Evolutionary conservation across 768 basidiomycete species (phyloP).

Genomic region (Rubroboletus pulcherrimus): DNA sequence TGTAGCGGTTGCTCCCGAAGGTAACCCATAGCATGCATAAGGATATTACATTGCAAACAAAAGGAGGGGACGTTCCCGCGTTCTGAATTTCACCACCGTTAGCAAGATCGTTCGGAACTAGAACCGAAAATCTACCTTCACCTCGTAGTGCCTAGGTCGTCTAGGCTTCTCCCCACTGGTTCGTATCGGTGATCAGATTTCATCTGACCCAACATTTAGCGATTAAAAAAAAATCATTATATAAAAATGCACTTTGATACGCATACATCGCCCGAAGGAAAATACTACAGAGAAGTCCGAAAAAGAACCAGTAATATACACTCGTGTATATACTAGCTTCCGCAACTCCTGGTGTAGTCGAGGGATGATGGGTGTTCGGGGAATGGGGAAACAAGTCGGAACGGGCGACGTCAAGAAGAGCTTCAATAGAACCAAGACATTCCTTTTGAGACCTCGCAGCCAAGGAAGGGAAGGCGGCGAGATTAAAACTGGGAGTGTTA

Average conservation of each 20-base stretch:
- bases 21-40: not conserved
- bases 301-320: not conserved
- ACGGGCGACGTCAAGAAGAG: not conserved
- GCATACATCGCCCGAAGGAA: not conserved
- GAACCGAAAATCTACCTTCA: not conserved
- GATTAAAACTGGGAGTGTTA: not conserved
- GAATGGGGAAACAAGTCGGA: not conserved
- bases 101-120: not conserved
- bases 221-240: not conserved
- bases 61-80: too few species aligned
- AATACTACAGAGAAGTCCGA: constrained; percentile 1
- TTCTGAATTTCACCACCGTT: not conserved
- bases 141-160: not conserved
- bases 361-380: not conserved
- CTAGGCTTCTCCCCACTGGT: not conserved
- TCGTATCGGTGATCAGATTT: not conserved
- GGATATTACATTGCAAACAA: not conserved
- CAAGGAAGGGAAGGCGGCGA: constrained; percentile 5
- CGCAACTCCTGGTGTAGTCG: not conserved
- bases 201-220: not conserved
- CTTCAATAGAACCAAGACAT: not conserved
- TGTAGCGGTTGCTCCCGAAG: not conserved
- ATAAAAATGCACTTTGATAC: not conserved
- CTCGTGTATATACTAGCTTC: not conserved
- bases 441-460: not conserved